These are phyloP conservation scores for Leccinum barrowsii DNA, from an alignment of 768 basidiomycete species.

Conservation along the genomic window DNA sequence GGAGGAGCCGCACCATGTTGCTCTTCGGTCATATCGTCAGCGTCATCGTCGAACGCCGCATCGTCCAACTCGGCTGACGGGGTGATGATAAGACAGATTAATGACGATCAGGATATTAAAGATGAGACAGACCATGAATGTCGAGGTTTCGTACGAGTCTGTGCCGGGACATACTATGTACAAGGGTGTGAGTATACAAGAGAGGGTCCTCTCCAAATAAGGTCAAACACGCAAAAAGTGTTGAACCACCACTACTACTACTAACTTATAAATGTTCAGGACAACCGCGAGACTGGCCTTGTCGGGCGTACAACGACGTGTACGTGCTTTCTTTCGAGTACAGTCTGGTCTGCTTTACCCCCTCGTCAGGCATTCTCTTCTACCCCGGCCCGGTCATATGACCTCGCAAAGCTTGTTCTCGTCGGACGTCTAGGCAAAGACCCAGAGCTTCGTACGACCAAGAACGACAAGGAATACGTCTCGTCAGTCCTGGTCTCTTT, in stretches of 20 bases:
- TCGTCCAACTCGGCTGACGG: constrained; percentile 83
- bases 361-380: constrained; percentile 60
- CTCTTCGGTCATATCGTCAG: constrained; percentile 78
- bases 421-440: constrained; percentile 70
- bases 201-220: constrained; percentile 14
- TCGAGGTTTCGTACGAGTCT: constrained; percentile 85
- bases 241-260: neutral
- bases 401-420: constrained; percentile 74
- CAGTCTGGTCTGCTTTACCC: neutral
- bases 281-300: constrained; percentile 43
- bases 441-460: constrained; percentile 67
- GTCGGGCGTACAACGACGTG: constrained; percentile 43
- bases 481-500: constrained; percentile 43
- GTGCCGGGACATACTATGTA: constrained; percentile 73
- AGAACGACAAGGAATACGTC: constrained; percentile 75
- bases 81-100: neutral
- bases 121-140: constrained; percentile 50
- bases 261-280: constrained; percentile 50
- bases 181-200: neutral
- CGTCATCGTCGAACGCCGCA: constrained; percentile 71
- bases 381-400: constrained; percentile 47
- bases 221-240: constrained; percentile 11
- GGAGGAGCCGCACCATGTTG: constrained; percentile 58
- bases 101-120: neutral
- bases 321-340: constrained; percentile 31